These are phyloP conservation scores for Boletus speciosus DNA, from an alignment of 768 basidiomycete genomes.

Conservation along the genomic window DNA sequence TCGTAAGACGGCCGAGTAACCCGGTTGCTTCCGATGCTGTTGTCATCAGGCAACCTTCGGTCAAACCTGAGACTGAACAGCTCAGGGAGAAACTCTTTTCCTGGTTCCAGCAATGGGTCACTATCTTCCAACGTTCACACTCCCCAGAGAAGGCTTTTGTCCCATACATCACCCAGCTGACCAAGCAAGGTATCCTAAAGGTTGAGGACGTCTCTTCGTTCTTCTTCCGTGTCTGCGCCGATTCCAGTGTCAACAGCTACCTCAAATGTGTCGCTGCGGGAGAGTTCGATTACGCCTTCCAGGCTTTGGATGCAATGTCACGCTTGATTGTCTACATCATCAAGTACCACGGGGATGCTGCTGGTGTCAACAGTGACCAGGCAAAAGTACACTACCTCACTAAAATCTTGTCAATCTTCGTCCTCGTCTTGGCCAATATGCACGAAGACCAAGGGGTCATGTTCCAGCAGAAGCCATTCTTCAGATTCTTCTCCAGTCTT, in stretches of 20 bases:
- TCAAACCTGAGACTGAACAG: conserved; percentile 70
- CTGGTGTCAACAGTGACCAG: conserved; percentile 87
- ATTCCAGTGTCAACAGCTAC: conserved; percentile 89
- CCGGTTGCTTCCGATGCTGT: conserved; percentile 36
- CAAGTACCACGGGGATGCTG: conserved; percentile 98
- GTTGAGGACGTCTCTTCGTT: conserved; percentile 95
- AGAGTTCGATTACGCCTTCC: conserved; percentile 78
- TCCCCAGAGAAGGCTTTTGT: conserved; percentile 95
- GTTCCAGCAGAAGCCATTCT: conserved; percentile 98
- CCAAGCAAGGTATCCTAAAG: conserved; percentile 94
- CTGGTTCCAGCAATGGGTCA: conserved; percentile 95
- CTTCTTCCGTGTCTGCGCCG: conserved; percentile 97
- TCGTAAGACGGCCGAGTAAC: conserved; percentile 47
- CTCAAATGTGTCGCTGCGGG: conserved; percentile 68
- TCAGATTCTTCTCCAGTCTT: conserved; percentile 96
- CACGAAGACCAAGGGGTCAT: conserved; percentile 90
- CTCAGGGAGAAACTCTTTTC: conserved; percentile 70
- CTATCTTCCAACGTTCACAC: conserved; percentile 85
- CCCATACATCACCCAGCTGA: conserved; percentile 94
- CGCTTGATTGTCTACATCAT: conserved; percentile 95
- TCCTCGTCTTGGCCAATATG: conserved; percentile 89
- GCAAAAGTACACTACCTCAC: conserved; percentile 96
- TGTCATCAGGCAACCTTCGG: conserved; percentile 44
- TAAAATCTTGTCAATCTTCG: conserved; percentile 96
- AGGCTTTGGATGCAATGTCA: conserved; percentile 92